Evolutionary conservation across 202 grass and related monocot species (phyloP).

Genomic region (Zizania palustris): DNA sequence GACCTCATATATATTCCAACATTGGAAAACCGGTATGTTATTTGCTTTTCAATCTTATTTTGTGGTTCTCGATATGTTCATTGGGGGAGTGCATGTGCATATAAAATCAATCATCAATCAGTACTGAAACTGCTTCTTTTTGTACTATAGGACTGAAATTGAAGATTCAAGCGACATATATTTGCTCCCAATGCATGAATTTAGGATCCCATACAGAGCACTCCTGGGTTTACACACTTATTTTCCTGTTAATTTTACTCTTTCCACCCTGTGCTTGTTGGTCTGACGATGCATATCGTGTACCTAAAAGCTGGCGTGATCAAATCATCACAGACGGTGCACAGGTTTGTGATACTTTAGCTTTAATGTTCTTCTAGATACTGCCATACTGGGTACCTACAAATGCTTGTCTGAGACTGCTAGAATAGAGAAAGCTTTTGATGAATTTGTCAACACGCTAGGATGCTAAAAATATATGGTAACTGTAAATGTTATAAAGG

Average conservation of each 20-base stretch:
- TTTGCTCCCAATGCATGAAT: constrained; percentile 77
- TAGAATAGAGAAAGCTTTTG: not conserved
- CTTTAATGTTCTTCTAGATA: constrained; percentile 40
- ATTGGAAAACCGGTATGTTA: constrained; percentile 49
- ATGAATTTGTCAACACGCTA: constrained; percentile 13
- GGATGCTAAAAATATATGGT: not conserved
- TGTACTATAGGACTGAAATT: constrained; percentile 63
- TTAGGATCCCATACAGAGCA: constrained; percentile 85
- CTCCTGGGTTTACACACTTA: constrained; percentile 88
- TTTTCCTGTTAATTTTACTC: constrained; percentile 90
- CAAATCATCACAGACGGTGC: constrained; percentile 68
- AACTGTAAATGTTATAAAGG: constrained; percentile 7
- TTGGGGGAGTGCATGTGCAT: constrained; percentile 11
- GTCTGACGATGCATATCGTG: constrained; percentile 79
- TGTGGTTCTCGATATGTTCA: not conserved
- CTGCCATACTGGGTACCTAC: not conserved
- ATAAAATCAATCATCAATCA: constrained; percentile 31
- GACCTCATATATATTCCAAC: constrained; percentile 75
- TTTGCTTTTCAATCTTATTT: constrained; percentile 19
- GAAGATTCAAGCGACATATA: constrained; percentile 62
- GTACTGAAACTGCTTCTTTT: constrained; percentile 34
- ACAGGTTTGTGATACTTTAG: constrained; percentile 77
- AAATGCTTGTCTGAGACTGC: constrained; percentile 15
- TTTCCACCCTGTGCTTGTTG: constrained; percentile 84
- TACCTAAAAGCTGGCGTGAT: constrained; percentile 71